Evolutionary conservation across 495 filamentous ascomycete genomes (phyloP), one percentile per base, ranked within the genome.

Genomic region (Friedmanniomyces endolithicus): DNA sequence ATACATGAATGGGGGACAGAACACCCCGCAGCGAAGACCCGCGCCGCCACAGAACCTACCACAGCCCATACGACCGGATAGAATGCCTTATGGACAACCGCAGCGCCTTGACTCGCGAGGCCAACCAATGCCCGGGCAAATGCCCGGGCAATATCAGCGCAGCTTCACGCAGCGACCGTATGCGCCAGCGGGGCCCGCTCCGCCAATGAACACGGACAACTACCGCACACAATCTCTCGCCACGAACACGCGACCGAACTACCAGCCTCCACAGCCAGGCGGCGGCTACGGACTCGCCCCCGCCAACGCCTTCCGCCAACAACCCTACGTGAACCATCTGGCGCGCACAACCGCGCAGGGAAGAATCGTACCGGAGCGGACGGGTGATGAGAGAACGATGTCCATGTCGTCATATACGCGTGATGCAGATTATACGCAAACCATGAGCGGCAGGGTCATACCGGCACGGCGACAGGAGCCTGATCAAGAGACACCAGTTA

Each of bases 191-290:
- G 27, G 27, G 12, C 68, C 72, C 22, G 73, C 77, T 39, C 84
- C 88, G 40, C 85, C 88, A 27, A 63, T 90, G 64, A 94, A 90
- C 65, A 79, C 85, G 8, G 90, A 96, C 68, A 73, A 83, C 14
- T 90, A 85, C 70, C 79, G 90, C 41, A 95, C 94, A 29, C 84
- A 90, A 55, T 96, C 92, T n/a, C 81, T 99, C 72, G 90, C 88
- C 41, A 80, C 76, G 53, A 75, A 78, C 59, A 75, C 78, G 47
- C 78, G 86, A 33, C 85, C 81, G 3, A 71, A 78, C 58, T 86
- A 85, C 63, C 78, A 80, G 31, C 73, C 74, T 27, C 78, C 80
- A n/a, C 77, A 82, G 59, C 44, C 35, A 1, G 56, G 74, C 41
- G 88, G 83, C 67, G 80, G 79, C 41, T 88, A 83, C 66, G 80